Evolutionary conservation across 2,329 filamentous ascomycete species (phyloP), one percentile per base, ranked within the genome.

Genomic region (Dactylonectria estremocensis): DNA sequence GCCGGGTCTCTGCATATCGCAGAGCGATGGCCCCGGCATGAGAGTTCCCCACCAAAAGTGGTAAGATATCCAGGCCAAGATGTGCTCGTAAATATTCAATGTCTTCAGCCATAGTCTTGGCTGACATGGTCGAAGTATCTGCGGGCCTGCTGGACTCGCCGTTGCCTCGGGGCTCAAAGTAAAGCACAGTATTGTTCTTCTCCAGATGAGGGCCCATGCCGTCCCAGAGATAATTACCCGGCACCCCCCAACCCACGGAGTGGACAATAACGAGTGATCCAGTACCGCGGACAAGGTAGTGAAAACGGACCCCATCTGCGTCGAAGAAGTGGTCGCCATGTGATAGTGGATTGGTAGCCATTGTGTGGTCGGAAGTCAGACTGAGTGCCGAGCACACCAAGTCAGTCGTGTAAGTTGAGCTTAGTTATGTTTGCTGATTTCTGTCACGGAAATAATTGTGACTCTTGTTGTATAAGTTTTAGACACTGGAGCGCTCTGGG

Each of bases 71-170:
- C 4, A 61, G 8, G 35, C 40, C 40, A 14, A 64, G 61, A 53
- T 64, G 54, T 1, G 18, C 10, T n/a, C 61, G 54, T 2, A 64
- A 35, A 14, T 58, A 54, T 10, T 64, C 61, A 16, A 64, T 18
- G 28, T 64, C 61, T 22, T 64, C 54, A 2, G 61, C 61, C 61
- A 64, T 64, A 4, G 54, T 53, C 45, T 64, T 64, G 46, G 53
- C 54, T 1, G 45, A 45, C 54, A 64, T 64, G 14, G 61, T 53
- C n/a, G 54, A 52, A 22, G 53, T 16, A 55, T 55, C 62, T 16
- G 28, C 24, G 3, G 61, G 61, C 40, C 54, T 54, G 48, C 55
- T 54, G 3, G 61, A 64, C 11, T 37, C 22, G 2, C 61, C 61
- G 35, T 59, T 59, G 37, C 61, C 61, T 16, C 61, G 48, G 10